These are phyloP conservation scores for Dactylonectria macrodidyma DNA, from an alignment of 2,329 filamentous ascomycete species.

Conservation along the genomic window DNA sequence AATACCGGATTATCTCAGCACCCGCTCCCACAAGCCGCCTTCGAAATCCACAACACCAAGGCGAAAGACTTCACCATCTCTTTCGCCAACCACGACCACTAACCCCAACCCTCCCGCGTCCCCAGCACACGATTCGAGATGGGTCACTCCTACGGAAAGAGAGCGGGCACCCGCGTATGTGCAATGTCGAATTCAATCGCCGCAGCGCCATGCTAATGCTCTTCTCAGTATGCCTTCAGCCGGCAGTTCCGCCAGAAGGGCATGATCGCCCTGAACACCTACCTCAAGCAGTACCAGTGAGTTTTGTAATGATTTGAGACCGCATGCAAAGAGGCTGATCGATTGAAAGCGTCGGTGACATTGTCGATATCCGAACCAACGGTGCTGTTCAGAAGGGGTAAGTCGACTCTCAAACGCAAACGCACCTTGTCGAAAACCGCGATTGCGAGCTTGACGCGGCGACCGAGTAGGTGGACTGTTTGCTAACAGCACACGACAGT, in stretches of 20 bases:
- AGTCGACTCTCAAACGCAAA: conserved; percentile 55
- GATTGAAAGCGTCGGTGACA: conserved; percentile 86
- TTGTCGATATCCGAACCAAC: conserved; percentile 99
- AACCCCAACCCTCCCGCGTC: conserved; percentile 55
- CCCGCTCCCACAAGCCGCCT: conserved; percentile 56
- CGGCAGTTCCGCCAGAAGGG: conserved; percentile 96
- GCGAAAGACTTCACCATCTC: conserved; percentile 51
- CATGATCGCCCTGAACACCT: conserved; percentile 93
- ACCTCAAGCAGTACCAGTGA: conserved; percentile 92
- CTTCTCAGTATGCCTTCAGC: conserved; percentile 86
- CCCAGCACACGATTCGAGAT: conserved; percentile 74
- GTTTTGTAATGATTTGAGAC: conserved; percentile 34
- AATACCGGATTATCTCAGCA: conserved; percentile 56
- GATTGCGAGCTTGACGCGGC: conserved; percentile 35
- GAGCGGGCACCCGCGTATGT: conserved; percentile 87
- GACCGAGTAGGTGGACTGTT: conserved; percentile 16
- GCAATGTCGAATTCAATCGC: conserved; percentile 38
- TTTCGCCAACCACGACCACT: conserved; percentile 61
- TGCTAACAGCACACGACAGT: conserved; percentile 67
- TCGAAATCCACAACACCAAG: conserved; percentile 56
- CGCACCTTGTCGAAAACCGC: conserved; percentile 35
- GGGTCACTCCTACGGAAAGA: conserved; percentile 91
- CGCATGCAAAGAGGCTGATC: conserved; percentile 59
- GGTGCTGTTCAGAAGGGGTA: conserved; percentile 98
- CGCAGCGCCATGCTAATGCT: conserved; percentile 50